Percentiles rank a stretch among this genome's conserved stretches.
Conservation (phyloP, 192 early-diverging fungal species). For the Coemansia sp. region DNA sequence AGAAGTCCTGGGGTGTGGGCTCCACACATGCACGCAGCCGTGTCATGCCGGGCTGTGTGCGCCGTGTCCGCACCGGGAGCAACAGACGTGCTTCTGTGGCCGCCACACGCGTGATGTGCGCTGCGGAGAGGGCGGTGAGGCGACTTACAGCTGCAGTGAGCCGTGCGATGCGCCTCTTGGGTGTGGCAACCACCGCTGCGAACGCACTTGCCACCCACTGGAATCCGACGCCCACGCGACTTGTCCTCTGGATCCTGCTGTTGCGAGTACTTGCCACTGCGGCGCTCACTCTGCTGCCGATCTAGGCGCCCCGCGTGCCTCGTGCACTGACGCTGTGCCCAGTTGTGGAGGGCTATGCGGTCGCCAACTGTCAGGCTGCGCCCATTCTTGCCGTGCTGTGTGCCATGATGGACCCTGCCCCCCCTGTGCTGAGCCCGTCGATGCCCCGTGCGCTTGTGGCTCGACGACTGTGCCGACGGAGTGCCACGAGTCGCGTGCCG, state of each 20-base stretch:
- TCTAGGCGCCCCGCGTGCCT: constrained; percentile 18
- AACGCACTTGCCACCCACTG: constrained; percentile 55
- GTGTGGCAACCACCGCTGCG: constrained; percentile 72
- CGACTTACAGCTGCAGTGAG: constrained; percentile 30
- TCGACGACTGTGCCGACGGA: constrained; percentile 29
- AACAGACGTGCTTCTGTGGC: constrained; percentile 75
- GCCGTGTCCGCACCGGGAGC: constrained; percentile 57
- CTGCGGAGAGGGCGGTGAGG: constrained; percentile 48
- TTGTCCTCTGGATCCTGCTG: constrained; percentile 34
- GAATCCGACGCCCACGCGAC: constrained; percentile 12
- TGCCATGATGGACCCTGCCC: constrained; percentile 68
- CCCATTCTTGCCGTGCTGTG: constrained; percentile 58
- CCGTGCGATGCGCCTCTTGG: constrained; percentile 24
- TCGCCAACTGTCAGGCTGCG: constrained; percentile 46
- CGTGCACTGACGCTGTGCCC: constrained; percentile 49
- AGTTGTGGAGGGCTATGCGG: constrained; percentile 39
- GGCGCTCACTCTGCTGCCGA: constrained; percentile 16
- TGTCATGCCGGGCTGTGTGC: constrained; percentile 74
- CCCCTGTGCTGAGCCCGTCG: constrained; percentile 58
- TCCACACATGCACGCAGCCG: constrained; percentile 61
- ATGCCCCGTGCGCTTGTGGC: constrained; percentile 66
- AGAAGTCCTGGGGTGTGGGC: constrained; percentile 68
- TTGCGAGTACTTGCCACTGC: constrained; percentile 41
- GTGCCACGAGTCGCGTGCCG: constrained; percentile 43
- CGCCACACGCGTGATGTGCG: constrained; percentile 53